Conservation (phyloP, 441 rosid species). For the Croton laevigatus region DNA sequence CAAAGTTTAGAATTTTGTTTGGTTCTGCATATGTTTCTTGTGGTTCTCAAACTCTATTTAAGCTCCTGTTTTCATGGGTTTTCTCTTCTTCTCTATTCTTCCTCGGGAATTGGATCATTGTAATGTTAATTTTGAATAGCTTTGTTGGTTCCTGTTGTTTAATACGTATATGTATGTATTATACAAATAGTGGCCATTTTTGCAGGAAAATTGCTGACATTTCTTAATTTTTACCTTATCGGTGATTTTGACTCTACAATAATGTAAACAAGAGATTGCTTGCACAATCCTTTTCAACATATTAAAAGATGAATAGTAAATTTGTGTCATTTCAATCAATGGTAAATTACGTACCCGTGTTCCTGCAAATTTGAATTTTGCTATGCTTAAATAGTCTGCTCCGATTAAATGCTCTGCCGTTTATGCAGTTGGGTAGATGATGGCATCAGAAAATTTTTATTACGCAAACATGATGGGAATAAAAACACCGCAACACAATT, state of each 20-base stretch:
- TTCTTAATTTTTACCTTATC: background rate
- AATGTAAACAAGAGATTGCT: background rate
- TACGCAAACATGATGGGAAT: too few relatives aligned
- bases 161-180: background rate
- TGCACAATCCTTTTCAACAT: too few relatives aligned
- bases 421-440: too few relatives aligned
- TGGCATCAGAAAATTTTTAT: too few relatives aligned
- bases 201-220: too few relatives aligned
- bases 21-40: constrained; percentile 3
- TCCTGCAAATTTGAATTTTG: too few relatives aligned
- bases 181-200: constrained; percentile 6
- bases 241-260: background rate
- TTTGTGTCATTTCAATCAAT: too few relatives aligned
- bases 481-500: too few relatives aligned
- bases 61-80: constrained; percentile 15
- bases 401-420: too few relatives aligned
- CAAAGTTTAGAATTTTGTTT: constrained; percentile 15
- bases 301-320: too few relatives aligned
- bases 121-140: constrained; percentile 5
- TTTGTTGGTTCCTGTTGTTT: background rate
- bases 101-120: constrained; percentile 18
- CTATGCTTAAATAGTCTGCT: too few relatives aligned
- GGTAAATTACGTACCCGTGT: too few relatives aligned
- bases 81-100: background rate
- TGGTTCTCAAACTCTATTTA: background rate